Evolutionary conservation across 2,329 filamentous ascomycete species (phyloP).

Genomic region (Diplodia sapinea): DNA sequence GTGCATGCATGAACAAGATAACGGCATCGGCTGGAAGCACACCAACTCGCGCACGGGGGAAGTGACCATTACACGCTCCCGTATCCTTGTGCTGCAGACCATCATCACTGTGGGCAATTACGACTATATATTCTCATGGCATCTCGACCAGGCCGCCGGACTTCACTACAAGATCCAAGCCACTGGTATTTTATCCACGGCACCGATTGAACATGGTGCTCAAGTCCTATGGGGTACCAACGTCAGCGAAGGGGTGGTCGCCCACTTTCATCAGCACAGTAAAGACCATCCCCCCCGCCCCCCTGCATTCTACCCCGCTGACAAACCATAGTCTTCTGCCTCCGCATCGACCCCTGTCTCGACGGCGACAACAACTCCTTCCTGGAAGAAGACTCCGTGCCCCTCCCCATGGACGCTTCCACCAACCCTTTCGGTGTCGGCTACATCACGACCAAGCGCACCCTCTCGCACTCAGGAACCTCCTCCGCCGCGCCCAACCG

Average conservation of each 20-base stretch:
- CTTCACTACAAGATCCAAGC: slow-evolving; percentile 35
- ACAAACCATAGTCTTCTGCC: slow-evolving; percentile 42
- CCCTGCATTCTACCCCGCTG: too few species aligned
- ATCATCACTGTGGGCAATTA: slow-evolving; percentile 42
- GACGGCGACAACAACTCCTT: slow-evolving; percentile 48
- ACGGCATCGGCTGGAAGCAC: slow-evolving; percentile 42
- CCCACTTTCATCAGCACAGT: slow-evolving; percentile 35
- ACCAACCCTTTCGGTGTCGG: slow-evolving; percentile 17
- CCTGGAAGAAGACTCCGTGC: slow-evolving; percentile 39
- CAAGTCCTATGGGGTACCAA: slow-evolving; percentile 34
- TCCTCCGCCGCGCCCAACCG: slow-evolving; percentile 41
- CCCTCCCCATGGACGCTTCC: slow-evolving; percentile 33
- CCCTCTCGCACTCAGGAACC: slow-evolving; percentile 24
- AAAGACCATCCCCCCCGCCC: neutral
- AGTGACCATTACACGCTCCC: slow-evolving; percentile 36
- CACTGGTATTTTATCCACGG: slow-evolving; percentile 35
- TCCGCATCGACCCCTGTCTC: slow-evolving; percentile 53
- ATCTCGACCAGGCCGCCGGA: slow-evolving; percentile 34
- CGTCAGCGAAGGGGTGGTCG: slow-evolving; percentile 34
- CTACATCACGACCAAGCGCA: slow-evolving; percentile 26
- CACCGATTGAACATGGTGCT: slow-evolving; percentile 30
- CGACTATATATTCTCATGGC: slow-evolving; percentile 38
- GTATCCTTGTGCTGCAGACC: slow-evolving; percentile 39
- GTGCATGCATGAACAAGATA: slow-evolving; percentile 49
- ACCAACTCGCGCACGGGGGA: slow-evolving; percentile 39